Conservation (phyloP, 2,329 filamentous ascomycete species). For the Talaromyces sp. region DNA sequence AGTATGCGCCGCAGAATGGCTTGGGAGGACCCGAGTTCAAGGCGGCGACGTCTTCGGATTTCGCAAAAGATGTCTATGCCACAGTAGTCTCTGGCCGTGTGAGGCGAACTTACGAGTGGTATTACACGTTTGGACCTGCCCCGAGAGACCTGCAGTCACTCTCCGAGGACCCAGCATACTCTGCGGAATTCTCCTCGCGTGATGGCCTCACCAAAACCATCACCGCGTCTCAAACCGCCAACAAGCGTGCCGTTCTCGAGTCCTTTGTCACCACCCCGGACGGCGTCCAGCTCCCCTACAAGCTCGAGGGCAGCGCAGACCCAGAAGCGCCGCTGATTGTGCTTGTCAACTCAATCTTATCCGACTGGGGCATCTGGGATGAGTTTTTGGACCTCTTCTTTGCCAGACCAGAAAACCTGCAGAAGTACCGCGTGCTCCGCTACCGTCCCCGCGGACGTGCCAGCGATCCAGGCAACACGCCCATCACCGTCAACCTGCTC, state of each 20-base stretch:
- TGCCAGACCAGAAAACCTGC: slow-evolving; percentile 44
- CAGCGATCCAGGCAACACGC: slow-evolving; percentile 28
- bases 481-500: slow-evolving; percentile 59
- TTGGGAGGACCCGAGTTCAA: slow-evolving; percentile 59
- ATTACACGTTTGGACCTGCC: slow-evolving; percentile 73
- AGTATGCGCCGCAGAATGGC: slow-evolving; percentile 63
- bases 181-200: slow-evolving; percentile 48
- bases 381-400: slow-evolving; percentile 59
- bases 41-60: slow-evolving; percentile 57
- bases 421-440: slow-evolving; percentile 63
- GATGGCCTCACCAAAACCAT: slow-evolving; percentile 53
- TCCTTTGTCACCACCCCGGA: slow-evolving; percentile 66
- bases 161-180: slow-evolving; percentile 36
- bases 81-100: slow-evolving; percentile 54
- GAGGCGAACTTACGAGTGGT: slow-evolving; percentile 61
- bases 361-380: slow-evolving; percentile 76
- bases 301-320: slow-evolving; percentile 65
- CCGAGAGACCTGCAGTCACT: slow-evolving; percentile 62
- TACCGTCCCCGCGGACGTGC: slow-evolving; percentile 71
- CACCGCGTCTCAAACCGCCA: slow-evolving; percentile 32
- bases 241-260: slow-evolving; percentile 50
- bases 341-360: slow-evolving; percentile 75
- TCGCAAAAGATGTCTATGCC: slow-evolving; percentile 53
- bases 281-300: slow-evolving; percentile 63
- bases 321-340: slow-evolving; percentile 65